phyloP scores from a whole-genome alignment of 805 yeast genomes.

The Schizosaccharomyces lindneri region DNA sequence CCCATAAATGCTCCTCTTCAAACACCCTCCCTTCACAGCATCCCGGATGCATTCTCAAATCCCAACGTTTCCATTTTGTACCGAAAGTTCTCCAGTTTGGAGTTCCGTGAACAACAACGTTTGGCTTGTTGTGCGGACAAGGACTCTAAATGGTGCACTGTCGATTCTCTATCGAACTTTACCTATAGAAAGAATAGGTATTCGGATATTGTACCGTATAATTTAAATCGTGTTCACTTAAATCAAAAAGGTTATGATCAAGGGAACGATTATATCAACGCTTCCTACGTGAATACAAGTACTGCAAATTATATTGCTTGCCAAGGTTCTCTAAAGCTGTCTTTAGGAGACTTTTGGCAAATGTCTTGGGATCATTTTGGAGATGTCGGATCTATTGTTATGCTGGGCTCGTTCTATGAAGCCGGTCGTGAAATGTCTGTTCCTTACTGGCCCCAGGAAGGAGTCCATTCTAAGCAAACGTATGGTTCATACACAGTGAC shows the following conservation, averaged over 20 bases:
- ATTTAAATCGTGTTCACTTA: conserved; percentile 56
- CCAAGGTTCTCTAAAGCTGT: conserved; percentile 67
- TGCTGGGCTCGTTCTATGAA: conserved; percentile 58
- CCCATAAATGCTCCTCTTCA: too few relatives aligned
- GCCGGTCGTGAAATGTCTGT: conserved; percentile 66
- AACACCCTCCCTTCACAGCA: background rate
- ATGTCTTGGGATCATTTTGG: conserved; percentile 34
- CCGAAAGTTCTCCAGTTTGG: background rate
- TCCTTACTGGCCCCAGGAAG: conserved; percentile 41
- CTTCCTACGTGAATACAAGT: conserved; percentile 33
- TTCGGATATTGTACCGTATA: conserved; percentile 70
- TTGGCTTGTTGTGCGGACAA: background rate
- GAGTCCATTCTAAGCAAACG: background rate
- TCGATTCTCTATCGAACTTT: background rate
- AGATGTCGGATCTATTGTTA: conserved; percentile 37
- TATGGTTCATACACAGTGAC: background rate
- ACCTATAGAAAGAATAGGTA: conserved; percentile 43
- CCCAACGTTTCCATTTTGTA: background rate
- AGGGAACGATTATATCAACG: conserved; percentile 49
- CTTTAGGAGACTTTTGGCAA: conserved; percentile 70
- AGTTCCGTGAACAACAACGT: background rate
- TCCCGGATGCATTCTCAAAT: background rate
- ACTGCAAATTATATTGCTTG: conserved; percentile 50
- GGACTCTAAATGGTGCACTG: background rate
- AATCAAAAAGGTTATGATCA: conserved; percentile 7